Conservation (phyloP, 192 early-diverging fungal species). For the Gigaspora rosea region DNA sequence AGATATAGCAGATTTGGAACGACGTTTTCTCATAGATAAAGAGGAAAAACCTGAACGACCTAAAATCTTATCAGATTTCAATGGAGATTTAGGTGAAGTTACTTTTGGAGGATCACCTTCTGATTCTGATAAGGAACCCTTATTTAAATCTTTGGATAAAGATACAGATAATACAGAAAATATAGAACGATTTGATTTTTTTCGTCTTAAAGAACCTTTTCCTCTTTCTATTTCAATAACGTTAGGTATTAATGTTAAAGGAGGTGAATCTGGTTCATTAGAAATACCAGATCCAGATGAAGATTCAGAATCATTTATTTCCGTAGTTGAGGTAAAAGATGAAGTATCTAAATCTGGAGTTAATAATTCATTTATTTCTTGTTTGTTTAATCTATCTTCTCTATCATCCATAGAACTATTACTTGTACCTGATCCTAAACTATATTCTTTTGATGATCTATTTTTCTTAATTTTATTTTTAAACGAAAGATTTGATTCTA, state of each 20-base stretch:
- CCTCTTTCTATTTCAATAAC: conserved; percentile 1
- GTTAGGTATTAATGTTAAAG: not conserved
- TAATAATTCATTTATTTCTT: not conserved
- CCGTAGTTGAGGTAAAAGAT: not conserved
- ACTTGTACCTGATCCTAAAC: conserved; percentile 19
- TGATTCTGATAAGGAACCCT: conserved; percentile 27
- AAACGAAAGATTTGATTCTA: not conserved
- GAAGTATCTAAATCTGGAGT: not conserved
- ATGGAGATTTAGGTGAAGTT: not conserved
- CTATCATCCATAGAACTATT: conserved; percentile 17
- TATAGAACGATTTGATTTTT: conserved; percentile 29
- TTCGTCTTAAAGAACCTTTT: conserved; percentile 15
- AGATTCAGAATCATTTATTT: conserved; percentile 15
- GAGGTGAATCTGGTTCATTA: conserved; percentile 4
- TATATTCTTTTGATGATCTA: conserved; percentile 30
- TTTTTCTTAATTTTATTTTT: not conserved
- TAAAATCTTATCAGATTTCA: conserved; percentile 24
- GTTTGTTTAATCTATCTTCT: conserved; percentile 4
- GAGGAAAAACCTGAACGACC: conserved; percentile 14
- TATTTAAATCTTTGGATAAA: not conserved
- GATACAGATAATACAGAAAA: conserved; percentile 22
- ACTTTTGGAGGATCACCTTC: not conserved
- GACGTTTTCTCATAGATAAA: conserved; percentile 10
- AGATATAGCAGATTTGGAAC: not conserved
- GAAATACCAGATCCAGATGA: not conserved